These are phyloP conservation scores for Talaromyces rugulosus DNA, from an alignment of 2,329 filamentous ascomycete genomes.

Conservation along the genomic window DNA sequence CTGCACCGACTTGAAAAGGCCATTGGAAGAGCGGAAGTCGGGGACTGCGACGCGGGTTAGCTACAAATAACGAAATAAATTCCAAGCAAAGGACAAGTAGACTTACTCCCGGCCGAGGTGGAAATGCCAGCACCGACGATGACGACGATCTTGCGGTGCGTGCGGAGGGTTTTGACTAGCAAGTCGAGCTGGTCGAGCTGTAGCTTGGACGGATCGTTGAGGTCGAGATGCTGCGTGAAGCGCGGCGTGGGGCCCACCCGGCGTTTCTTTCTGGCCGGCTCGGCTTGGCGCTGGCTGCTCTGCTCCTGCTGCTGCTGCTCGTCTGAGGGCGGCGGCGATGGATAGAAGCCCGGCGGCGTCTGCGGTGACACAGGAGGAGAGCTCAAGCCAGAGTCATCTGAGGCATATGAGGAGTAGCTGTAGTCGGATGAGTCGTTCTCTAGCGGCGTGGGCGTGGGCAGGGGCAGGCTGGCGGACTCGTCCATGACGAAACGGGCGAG, in stretches of 20 bases:
- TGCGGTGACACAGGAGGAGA: conserved; percentile 37
- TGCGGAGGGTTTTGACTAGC: conserved; percentile 70
- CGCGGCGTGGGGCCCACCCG: conserved; percentile 62
- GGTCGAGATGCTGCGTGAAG: conserved; percentile 76
- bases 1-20: conserved; percentile 80
- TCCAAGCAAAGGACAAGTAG: conserved; percentile 17
- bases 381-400: conserved; percentile 39
- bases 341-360: conserved; percentile 35
- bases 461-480: conserved; percentile 10
- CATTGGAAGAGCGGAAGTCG: conserved; percentile 88
- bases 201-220: conserved; percentile 40
- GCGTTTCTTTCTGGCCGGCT: conserved; percentile 71
- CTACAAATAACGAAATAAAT: not conserved
- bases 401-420: conserved; percentile 24
- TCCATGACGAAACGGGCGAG: conserved; percentile 9
- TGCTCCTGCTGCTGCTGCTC: conserved; percentile 33
- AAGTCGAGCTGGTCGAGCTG: conserved; percentile 63
- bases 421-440: conserved; percentile 12
- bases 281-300: conserved; percentile 52
- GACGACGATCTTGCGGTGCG: conserved; percentile 94
- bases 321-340: conserved; percentile 41
- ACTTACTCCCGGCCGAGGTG: conserved; percentile 84
- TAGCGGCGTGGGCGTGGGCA: not conserved
- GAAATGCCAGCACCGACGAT: conserved; percentile 96
- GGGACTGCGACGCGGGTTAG: conserved; percentile 58